Conservation (phyloP, 2,329 filamentous ascomycete genomes). For the Microcera coccophila region DNA sequence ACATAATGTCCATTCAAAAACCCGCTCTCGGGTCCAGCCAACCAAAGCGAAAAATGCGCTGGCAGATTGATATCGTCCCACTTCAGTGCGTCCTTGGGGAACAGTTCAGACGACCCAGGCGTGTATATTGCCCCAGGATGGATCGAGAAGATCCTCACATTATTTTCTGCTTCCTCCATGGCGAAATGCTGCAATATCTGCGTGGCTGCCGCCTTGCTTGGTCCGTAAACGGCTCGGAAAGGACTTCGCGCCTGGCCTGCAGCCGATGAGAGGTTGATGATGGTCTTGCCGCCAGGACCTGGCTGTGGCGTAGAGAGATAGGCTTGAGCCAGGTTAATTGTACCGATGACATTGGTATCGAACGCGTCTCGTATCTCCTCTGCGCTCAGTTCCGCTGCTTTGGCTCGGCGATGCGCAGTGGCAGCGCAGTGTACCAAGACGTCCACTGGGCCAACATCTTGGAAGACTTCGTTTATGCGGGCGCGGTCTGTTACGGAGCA, state of each 20-base stretch:
- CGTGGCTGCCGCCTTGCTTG: conserved; percentile 2
- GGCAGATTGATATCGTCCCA: conserved; percentile 6
- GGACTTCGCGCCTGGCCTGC: conserved; percentile 9
- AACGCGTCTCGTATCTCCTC: conserved; percentile 26
- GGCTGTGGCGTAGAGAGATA: conserved; percentile 16
- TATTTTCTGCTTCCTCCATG: not conserved
- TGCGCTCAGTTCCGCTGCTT: conserved; percentile 14
- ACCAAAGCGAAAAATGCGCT: conserved; percentile 8
- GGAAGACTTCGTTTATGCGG: conserved; percentile 7
- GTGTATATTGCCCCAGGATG: not conserved
- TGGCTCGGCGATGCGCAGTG: conserved; percentile 14
- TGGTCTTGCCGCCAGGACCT: conserved; percentile 14
- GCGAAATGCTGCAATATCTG: conserved; percentile 1
- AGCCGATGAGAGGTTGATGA: conserved; percentile 21
- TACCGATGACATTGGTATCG: conserved; percentile 12
- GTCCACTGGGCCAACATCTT: conserved; percentile 15
- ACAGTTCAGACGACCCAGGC: not conserved
- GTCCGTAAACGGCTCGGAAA: conserved; percentile 1
- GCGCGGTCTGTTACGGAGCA: conserved; percentile 4
- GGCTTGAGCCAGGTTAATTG: conserved; percentile 11
- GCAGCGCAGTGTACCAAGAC: conserved; percentile 29
- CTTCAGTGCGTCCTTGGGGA: not conserved
- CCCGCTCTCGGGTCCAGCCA: conserved; percentile 19
- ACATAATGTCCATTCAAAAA: conserved; percentile 31
- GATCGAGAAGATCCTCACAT: not conserved